These are phyloP conservation scores for Arabidopsis suecica DNA, from an alignment of 345 rosid genomes.

Conservation along the genomic window DNA sequence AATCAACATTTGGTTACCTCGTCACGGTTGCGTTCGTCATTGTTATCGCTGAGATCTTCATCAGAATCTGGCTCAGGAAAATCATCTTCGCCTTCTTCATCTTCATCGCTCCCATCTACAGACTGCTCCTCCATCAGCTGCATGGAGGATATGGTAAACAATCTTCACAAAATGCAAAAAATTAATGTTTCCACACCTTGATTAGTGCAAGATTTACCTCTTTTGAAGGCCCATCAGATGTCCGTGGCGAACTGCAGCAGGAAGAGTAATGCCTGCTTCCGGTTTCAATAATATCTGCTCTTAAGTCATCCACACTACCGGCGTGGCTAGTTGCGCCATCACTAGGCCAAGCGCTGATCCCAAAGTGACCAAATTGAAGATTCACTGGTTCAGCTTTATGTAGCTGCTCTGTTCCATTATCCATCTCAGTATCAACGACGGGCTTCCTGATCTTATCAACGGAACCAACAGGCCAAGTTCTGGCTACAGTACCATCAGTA, in stretches of 20 bases:
- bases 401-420: constrained; percentile 53
- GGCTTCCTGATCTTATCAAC: constrained; percentile 57
- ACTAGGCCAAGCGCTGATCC: constrained; percentile 98
- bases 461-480: constrained; percentile 91
- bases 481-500: constrained; percentile 93
- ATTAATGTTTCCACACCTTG: background rate
- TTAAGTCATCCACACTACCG: constrained; percentile 83
- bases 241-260: constrained; percentile 94
- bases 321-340: constrained; percentile 94
- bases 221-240: constrained; percentile 80
- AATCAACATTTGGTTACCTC: constrained; percentile 60
- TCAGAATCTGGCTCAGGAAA: constrained; percentile 78
- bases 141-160: background rate
- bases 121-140: constrained; percentile 91
- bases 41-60: constrained; percentile 76
- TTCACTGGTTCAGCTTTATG: constrained; percentile 87
- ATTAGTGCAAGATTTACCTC: constrained; percentile 56
- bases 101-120: constrained; percentile 96
- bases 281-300: constrained; percentile 75
- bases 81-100: constrained; percentile 61
- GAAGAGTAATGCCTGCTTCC: constrained; percentile 90
- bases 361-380: constrained; percentile 96
- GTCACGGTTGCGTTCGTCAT: constrained; percentile 56
- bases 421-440: constrained; percentile 45
- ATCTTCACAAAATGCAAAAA: background rate